These are phyloP conservation scores for Quercus lobata DNA, from an alignment of 331 rosid genomes.

Conservation along the genomic window DNA sequence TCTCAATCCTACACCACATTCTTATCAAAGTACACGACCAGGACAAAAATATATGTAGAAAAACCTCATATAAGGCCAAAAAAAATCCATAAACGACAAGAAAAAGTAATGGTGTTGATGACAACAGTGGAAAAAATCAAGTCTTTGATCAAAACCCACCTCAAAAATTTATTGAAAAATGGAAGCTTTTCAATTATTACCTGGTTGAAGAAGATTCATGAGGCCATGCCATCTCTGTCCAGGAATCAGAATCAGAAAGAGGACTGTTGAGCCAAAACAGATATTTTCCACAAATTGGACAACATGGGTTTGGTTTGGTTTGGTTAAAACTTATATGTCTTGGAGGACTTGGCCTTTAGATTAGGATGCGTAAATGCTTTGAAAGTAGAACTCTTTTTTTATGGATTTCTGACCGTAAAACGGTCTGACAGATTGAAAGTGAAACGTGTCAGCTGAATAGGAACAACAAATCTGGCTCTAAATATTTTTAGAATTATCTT, in stretches of 20 bases:
- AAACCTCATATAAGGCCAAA: background rate
- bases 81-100: constrained; percentile 9
- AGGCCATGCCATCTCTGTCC: background rate
- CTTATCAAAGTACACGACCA: constrained; percentile 24
- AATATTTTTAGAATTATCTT: too few relatives aligned
- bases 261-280: background rate
- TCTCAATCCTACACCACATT: constrained; percentile 26
- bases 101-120: background rate
- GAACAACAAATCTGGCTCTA: background rate
- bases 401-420: background rate
- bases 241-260: background rate
- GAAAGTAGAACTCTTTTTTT: too few relatives aligned
- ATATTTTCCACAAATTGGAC: constrained; percentile 7
- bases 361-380: background rate
- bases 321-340: background rate
- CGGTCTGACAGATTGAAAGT: background rate
- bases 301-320: background rate
- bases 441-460: background rate
- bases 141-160: background rate
- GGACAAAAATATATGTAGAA: constrained; percentile 1
- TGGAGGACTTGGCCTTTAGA: background rate
- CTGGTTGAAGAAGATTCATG: constrained; percentile 9
- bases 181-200: background rate
- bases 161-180: background rate
- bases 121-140: background rate